A percentile compares a stretch with the other conserved stretches of the same genome.
phyloP scores from a whole-genome alignment of 306 rosid species.

The Trifolium repens region DNA sequence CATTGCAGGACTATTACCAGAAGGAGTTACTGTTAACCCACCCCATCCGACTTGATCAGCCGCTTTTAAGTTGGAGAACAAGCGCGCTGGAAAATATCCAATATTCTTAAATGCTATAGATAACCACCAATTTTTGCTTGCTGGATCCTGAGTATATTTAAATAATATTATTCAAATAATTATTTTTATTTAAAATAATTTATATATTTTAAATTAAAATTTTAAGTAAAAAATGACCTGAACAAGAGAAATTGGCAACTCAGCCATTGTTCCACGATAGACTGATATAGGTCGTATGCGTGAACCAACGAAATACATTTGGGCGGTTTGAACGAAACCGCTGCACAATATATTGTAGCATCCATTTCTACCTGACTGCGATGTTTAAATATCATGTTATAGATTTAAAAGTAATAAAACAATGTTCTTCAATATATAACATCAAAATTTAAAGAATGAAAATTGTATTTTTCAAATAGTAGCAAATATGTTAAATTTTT shows the following conservation, averaged over 20 bases:
- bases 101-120: accelerated
- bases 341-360: not conserved
- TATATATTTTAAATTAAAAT: not conserved
- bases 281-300: not conserved
- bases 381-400: not conserved
- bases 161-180: not conserved
- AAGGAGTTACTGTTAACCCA: not conserved
- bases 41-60: slow-evolving; percentile 30
- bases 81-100: slow-evolving; percentile 31
- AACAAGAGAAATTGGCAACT: not conserved
- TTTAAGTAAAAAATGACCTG: not conserved
- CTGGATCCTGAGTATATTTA: not conserved
- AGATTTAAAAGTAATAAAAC: not conserved
- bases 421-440: not conserved
- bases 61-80: not conserved
- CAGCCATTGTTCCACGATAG: accelerated
- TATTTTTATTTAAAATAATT: not conserved
- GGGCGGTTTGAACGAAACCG: slow-evolving; percentile 17
- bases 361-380: slow-evolving; percentile 27
- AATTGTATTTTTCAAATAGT: no score
- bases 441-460: not conserved
- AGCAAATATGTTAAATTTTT: no score
- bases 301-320: not conserved
- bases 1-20: slow-evolving; percentile 3
- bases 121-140: slow-evolving; percentile 18